Base-by-base conservation (phyloP, 352 stramenopile genomes). In the Phytophthora quininea region DNA sequence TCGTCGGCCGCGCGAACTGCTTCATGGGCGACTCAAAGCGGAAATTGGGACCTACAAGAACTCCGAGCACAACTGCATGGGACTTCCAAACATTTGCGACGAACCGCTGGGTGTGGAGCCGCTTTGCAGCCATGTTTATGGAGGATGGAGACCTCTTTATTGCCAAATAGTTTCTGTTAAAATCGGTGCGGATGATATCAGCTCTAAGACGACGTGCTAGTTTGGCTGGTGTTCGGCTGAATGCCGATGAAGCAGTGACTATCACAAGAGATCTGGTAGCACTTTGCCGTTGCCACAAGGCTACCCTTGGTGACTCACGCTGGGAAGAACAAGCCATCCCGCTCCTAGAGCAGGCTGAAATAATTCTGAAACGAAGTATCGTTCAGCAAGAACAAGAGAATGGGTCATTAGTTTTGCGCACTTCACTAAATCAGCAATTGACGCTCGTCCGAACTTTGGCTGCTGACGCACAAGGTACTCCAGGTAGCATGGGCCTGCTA, bases 101-200 rank as follows among this genome's bases (percentile, higher is more conserved):
- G 4, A 75, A 46, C 6, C 64, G 64, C 15, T 91, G 83, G 83
- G 65, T 91, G 35, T 91, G 83, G 83, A 86, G 83, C n/a, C 73
- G 65, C 52, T 78, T 88, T 51, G 81, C 64, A 1, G 53, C 38
- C 0, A 37, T 80, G 30, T 89, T 81, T 60, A 48, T 76, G 7
- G 40, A 50, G 0, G 76, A 90, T 29, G 73, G 84, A 3, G 81
- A 90, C 37, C 71, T 81, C 42, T 60, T 60, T 3, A 67, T 90
- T 10, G 79, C 81, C 0, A 74, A 74, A 15, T 86, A 69, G 69
- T 86, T 90, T 29, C 75, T 78, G 9, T 50, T 64, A 2, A 83
- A 82, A 19, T 69, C 77, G 3, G 53, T 69, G 3, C 56, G 63
- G 6, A 62, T 69, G 42, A 75, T 63, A 10, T 29, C 63, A 11